Base-by-base conservation (phyloP, 169 alveolate genomes). In the Plasmodium knowlesi region DNA sequence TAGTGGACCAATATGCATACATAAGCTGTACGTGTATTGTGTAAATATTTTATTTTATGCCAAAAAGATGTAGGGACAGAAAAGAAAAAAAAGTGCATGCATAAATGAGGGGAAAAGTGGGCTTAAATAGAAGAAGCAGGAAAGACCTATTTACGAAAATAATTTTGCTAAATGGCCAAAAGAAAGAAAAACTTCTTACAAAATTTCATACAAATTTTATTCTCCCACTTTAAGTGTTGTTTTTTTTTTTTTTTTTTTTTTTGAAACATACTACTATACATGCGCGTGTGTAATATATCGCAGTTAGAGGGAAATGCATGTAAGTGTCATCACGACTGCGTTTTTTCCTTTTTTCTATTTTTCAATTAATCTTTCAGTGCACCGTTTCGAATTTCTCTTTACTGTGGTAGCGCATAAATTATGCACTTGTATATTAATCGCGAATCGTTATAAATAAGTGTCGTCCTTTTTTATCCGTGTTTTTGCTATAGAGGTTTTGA, bases 61-160 rank as follows among this genome's bases (percentile, higher is more conserved):
- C 5, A 67, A 67, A 67, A 34, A n/a, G n/a, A 22, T 67, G 37
- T 67, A 67, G 76, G 76, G 76, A 28, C 14, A 67, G 22, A 67
- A 22, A 67, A 67, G 22, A 67, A 67, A 67, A 67, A 61, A 61
- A 67, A 67, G 39, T 67, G 76, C 76, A 67, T 67, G 76, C 76
- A 67, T n/a, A 28, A 25, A 67, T 67, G 76, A 25, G 76, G 76
- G 5, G 19, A 67, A 1, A 28, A 67, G 30, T 19, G 41, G n/a
- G 22, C 76, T 9, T 0, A 67, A 67, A 67, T 25, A 67, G 22
- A 67, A 67, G 22, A 67, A 61, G 19, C 0, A 57, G n/a, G n/a
- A 61, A 67, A 50, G 2, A 50, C 12, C 9, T 50, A 67, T 32
- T 67, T 9, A 67, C 76, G 76, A 25, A 28, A 67, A 22, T 19